These are phyloP conservation scores for Cyclostephanos tholiformis DNA, from an alignment of 108 stramenopile species.

Conservation along the genomic window DNA sequence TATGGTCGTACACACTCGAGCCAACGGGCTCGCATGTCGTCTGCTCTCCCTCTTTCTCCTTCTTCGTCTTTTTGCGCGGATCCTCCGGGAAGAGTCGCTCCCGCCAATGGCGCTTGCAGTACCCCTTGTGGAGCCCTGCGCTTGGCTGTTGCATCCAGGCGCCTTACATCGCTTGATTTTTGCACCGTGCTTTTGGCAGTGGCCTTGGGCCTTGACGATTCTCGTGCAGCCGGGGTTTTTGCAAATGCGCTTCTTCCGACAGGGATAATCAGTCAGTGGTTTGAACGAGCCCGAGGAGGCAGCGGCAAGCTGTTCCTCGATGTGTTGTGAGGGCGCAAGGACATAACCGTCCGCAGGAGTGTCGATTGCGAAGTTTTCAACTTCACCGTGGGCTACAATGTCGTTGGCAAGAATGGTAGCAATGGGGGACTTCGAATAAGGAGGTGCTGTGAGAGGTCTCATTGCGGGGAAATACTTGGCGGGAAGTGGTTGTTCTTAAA, in stretches of 20 bases:
- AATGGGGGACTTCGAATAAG: too few species aligned
- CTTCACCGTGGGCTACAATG: not conserved
- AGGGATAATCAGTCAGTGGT: not conserved
- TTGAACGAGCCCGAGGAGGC: not conserved
- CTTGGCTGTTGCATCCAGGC: conserved; percentile 60
- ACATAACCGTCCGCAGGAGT: too few species aligned
- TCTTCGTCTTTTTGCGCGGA: conserved; percentile 24
- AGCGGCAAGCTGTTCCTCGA: too few species aligned
- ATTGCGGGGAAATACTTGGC: too few species aligned
- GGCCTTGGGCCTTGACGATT: conserved; percentile 66
- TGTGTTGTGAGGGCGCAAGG: too few species aligned
- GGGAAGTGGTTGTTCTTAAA: too few species aligned
- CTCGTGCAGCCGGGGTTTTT: conserved; percentile 56
- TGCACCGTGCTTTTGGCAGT: conserved; percentile 77
- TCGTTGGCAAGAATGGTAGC: not conserved
- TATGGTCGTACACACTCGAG: conserved; percentile 60
- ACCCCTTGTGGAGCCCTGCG: conserved; percentile 69
- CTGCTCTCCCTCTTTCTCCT: conserved; percentile 15
- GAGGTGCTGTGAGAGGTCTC: too few species aligned
- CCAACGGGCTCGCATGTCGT: conserved; percentile 50
- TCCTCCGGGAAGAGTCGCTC: conserved; percentile 48
- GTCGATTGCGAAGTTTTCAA: not conserved
- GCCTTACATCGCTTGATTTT: conserved; percentile 77
- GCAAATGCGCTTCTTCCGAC: conserved; percentile 53
- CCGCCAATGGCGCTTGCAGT: conserved; percentile 79